phyloP scores from a whole-genome alignment of 352 stramenopile genomes.

The Pythium utonaiense region DNA sequence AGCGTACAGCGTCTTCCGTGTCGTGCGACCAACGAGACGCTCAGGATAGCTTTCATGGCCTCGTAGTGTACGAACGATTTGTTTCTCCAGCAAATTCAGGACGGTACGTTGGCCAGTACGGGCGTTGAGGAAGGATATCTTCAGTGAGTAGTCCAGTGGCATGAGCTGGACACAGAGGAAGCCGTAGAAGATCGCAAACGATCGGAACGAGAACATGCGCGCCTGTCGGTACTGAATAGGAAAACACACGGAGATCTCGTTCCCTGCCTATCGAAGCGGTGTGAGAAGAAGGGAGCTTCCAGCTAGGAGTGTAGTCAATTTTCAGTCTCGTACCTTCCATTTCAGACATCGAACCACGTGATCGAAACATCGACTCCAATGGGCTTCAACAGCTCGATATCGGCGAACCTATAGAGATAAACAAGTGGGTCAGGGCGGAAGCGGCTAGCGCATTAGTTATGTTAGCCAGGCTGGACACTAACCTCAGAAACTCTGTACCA shows the following conservation, averaged over 20 bases:
- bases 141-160: conserved; percentile 24
- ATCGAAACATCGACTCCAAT: conserved; percentile 24
- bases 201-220: conserved; percentile 31
- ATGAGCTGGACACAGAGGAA: conserved; percentile 29
- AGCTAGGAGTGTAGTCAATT: no score
- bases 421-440: no score
- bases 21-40: conserved; percentile 10
- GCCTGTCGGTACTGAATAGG: conserved; percentile 33
- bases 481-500: conserved; percentile 23
- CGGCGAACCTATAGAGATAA: conserved; percentile 17
- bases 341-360: conserved; percentile 18
- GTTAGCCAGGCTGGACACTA: background rate
- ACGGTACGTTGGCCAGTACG: conserved; percentile 6
- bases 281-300: no score
- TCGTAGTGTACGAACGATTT: conserved; percentile 13
- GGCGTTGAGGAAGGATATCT: conserved; percentile 24
- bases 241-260: conserved; percentile 21
- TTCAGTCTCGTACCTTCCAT: conserved; percentile 33
- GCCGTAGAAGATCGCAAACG: conserved; percentile 30
- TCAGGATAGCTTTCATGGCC: conserved; percentile 10
- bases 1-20: conserved; percentile 15
- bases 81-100: conserved; percentile 13
- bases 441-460: no score
- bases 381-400: conserved; percentile 23
- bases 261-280: background rate